These are phyloP conservation scores for Pelargonium citronellum DNA, from an alignment of 441 rosid genomes.

Conservation along the genomic window DNA sequence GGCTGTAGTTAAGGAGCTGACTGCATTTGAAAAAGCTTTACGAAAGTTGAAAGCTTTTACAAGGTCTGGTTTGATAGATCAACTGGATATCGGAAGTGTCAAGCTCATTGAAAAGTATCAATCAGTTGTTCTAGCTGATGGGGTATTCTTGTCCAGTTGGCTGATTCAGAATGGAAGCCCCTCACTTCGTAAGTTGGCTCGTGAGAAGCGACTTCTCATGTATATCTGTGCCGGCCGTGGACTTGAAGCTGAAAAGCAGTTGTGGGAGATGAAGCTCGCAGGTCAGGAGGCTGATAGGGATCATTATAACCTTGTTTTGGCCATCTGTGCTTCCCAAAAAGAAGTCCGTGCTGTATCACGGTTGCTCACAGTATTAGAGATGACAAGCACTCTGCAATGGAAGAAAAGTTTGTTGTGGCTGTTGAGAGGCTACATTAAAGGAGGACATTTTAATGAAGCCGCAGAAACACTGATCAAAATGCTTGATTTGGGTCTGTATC, in stretches of 20 bases:
- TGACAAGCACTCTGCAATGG: slow-evolving; percentile 38
- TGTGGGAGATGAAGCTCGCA: slow-evolving; percentile 80
- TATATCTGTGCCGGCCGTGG: slow-evolving; percentile 78
- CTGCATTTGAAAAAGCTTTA: slow-evolving; percentile 60
- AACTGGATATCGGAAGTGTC: slow-evolving; percentile 47
- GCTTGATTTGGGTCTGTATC: slow-evolving; percentile 71
- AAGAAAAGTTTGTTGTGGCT: slow-evolving; percentile 74
- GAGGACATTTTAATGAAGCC: slow-evolving; percentile 71
- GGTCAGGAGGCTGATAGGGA: slow-evolving; percentile 79
- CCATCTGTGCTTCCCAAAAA: slow-evolving; percentile 77
- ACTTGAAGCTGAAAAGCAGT: slow-evolving; percentile 70
- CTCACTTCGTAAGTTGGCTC: slow-evolving; percentile 53
- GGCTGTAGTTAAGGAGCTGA: slow-evolving; percentile 89
- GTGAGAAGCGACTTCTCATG: slow-evolving; percentile 83
- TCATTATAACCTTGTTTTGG: slow-evolving; percentile 72
- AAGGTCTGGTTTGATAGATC: slow-evolving; percentile 48
- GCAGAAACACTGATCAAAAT: slow-evolving; percentile 54
- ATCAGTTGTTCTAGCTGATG: slow-evolving; percentile 57
- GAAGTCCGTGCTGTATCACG: slow-evolving; percentile 51
- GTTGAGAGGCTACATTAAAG: slow-evolving; percentile 78
- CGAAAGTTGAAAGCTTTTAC: slow-evolving; percentile 61
- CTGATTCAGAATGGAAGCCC: slow-evolving; percentile 56
- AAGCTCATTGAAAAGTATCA: slow-evolving; percentile 57
- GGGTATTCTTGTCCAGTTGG: slow-evolving; percentile 56
- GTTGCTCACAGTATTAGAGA: slow-evolving; percentile 51